Percentiles rank a stretch among this genome's conserved stretches.
Conservation (phyloP, 306 rosid species). For the Begonia fuchsioides region DNA sequence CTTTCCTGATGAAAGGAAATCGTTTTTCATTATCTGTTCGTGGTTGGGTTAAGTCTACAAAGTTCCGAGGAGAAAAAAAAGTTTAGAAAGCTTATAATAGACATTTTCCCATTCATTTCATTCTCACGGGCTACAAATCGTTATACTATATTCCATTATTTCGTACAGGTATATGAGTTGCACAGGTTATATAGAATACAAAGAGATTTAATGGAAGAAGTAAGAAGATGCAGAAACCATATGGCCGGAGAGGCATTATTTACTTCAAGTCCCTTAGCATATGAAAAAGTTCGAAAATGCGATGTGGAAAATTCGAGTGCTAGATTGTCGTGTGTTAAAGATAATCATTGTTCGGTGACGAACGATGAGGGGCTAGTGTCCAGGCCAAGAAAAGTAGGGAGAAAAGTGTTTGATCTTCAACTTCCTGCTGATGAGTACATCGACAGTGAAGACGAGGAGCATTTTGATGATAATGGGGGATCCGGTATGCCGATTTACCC, state of each 20-base stretch:
- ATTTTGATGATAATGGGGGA: slow-evolving; percentile 37
- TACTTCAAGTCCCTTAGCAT: slow-evolving; percentile 10
- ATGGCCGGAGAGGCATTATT: slow-evolving; percentile 11
- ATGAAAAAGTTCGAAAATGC: slow-evolving; percentile 13
- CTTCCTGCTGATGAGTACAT: slow-evolving; percentile 77
- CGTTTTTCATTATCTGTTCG: background rate
- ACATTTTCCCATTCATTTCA: background rate
- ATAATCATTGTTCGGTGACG: slow-evolving; percentile 11
- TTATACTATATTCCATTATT: slow-evolving; percentile 2
- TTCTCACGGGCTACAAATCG: background rate
- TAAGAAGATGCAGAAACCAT: slow-evolving; percentile 11
- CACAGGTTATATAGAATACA: slow-evolving; percentile 35
- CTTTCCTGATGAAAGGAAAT: no score
- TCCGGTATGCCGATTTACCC: slow-evolving; percentile 22
- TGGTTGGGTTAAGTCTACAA: no score
- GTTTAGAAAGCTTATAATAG: background rate
- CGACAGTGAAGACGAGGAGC: slow-evolving; percentile 77
- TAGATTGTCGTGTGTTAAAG: slow-evolving; percentile 13
- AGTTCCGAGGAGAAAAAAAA: background rate
- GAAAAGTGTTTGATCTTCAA: slow-evolving; percentile 76
- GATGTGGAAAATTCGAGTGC: slow-evolving; percentile 12
- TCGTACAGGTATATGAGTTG: slow-evolving; percentile 29
- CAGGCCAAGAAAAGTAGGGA: slow-evolving; percentile 63
- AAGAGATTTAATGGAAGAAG: slow-evolving; percentile 28
- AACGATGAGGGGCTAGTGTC: slow-evolving; percentile 29